Conservation (phyloP, 257 asterid genomes). For the Jacaranda copaia region DNA sequence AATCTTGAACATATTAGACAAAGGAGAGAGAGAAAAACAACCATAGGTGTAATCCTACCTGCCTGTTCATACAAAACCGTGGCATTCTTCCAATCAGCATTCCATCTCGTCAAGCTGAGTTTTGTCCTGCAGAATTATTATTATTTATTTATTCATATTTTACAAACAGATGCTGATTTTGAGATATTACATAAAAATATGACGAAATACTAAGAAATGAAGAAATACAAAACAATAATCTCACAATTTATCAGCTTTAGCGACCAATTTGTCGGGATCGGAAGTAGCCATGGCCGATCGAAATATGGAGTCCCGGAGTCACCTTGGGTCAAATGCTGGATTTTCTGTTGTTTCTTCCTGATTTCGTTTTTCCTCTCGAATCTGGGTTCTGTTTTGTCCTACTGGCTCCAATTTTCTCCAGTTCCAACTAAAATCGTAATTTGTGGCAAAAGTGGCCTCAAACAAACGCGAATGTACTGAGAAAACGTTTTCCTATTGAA, state of each 20-base stretch:
- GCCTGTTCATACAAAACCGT: slow-evolving; percentile 93
- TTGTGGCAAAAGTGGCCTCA: background rate
- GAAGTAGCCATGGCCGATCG: slow-evolving; percentile 73
- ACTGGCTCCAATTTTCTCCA: slow-evolving; percentile 27
- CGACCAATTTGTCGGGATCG: slow-evolving; percentile 85
- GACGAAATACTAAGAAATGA: background rate
- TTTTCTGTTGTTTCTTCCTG: background rate
- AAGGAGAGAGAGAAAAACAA: slow-evolving; percentile 17
- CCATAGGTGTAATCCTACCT: slow-evolving; percentile 49
- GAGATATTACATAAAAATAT: slow-evolving; percentile 4
- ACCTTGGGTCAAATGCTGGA: slow-evolving; percentile 38
- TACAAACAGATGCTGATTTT: slow-evolving; percentile 23
- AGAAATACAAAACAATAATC: background rate
- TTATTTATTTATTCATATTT: background rate
- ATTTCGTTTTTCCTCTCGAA: slow-evolving; percentile 4
- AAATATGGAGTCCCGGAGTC: slow-evolving; percentile 33
- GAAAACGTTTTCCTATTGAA: background rate
- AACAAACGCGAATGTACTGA: background rate
- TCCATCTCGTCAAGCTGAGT: slow-evolving; percentile 94
- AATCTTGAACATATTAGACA: slow-evolving; percentile 4
- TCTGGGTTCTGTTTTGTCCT: slow-evolving; percentile 29
- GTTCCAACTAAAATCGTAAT: slow-evolving; percentile 32
- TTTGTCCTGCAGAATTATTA: slow-evolving; percentile 64
- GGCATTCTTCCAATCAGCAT: slow-evolving; percentile 93
- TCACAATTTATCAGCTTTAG: slow-evolving; percentile 94